Base-by-base conservation (phyloP, 345 rosid genomes). In the Cardamine occulta region DNA sequence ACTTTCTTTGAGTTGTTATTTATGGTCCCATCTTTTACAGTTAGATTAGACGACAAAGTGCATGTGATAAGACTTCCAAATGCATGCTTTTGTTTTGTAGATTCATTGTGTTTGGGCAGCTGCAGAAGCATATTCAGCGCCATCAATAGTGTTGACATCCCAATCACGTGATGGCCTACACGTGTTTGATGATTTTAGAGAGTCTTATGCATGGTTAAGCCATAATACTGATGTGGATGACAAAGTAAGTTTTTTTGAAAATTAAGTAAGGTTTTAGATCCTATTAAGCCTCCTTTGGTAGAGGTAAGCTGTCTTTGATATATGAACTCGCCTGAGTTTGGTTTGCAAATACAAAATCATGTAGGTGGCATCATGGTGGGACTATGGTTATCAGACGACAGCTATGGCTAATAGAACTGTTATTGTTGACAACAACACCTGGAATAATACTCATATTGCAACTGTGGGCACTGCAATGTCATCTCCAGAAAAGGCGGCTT, bases 281-380 rank as follows among this genome's bases (percentile, higher is more conserved):
- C 11, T 32, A 2, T 10, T 72, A 24, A 55, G 52, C 58, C 15
- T 76, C 17, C 1, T 29, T 32, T 61, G 51, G 68, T 68, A 62
- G 7, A 45, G 2, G 34, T 63, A 52, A 61, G 19, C 48, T 76
- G 28, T 72, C 61, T 77, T 64, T 65, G 28, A 57, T 51, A 66
- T 18, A 72, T 57, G 40, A 72, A 39, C 28, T 77, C 12, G 34
- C 4, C 77, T 78, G 69, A 78, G 64, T 59, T 59, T 66, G 63
- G 35, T 24, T 61, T 67, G 17, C 44, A 37, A 61, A 59, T 47
- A 54, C 3, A 17, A 49, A 54, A 76, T 72, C 35, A 51, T 71
- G 68, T 85, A 95, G 99, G 99, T 95, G 79, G 99, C 98, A 62
- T 95, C 98, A 49, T 92, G 98, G 99, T 95, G 99, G 98, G 99